A percentile compares a stretch with the other conserved stretches of the same genome.
These are phyloP conservation scores for Quercus tomentella DNA, from an alignment of 331 rosid species.

Conservation along the genomic window DNA sequence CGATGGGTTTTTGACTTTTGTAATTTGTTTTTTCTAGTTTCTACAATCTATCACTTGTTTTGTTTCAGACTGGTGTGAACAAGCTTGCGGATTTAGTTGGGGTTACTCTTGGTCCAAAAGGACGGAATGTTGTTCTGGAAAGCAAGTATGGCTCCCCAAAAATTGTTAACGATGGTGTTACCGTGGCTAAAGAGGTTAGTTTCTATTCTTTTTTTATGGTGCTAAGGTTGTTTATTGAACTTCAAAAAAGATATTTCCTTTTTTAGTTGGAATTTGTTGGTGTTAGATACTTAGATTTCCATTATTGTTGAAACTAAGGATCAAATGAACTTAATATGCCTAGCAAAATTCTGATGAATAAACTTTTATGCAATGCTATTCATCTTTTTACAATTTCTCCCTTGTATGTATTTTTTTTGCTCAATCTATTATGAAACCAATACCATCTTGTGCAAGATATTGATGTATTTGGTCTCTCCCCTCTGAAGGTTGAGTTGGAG, in stretches of 20 bases:
- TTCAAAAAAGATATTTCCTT: background rate
- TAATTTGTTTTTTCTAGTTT: background rate
- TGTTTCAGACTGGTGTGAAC: conserved; percentile 81
- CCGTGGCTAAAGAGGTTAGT: conserved; percentile 90
- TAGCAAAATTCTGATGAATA: background rate
- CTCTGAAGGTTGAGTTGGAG: conserved; percentile 83
- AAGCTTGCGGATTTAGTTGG: conserved; percentile 99
- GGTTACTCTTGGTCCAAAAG: conserved; percentile 98
- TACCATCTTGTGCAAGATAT: background rate
- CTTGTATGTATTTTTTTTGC: background rate
- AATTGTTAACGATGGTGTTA: conserved; percentile 96
- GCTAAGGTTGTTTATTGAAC: background rate
- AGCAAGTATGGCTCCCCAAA: conserved; percentile 99
- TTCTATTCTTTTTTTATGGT: background rate
- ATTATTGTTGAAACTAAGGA: background rate
- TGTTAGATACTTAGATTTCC: background rate
- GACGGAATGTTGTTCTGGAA: conserved; percentile 93
- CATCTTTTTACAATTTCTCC: background rate
- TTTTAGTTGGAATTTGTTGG: background rate
- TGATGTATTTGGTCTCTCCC: background rate
- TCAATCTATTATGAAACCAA: background rate
- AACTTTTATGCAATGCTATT: background rate
- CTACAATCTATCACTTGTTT: background rate
- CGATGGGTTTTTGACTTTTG: background rate
- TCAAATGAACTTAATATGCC: background rate